A percentile compares a stretch with the other conserved stretches of the same genome.
These are phyloP conservation scores for Podospora pseudoanserina DNA, from an alignment of 495 filamentous ascomycete genomes.

Conservation along the genomic window DNA sequence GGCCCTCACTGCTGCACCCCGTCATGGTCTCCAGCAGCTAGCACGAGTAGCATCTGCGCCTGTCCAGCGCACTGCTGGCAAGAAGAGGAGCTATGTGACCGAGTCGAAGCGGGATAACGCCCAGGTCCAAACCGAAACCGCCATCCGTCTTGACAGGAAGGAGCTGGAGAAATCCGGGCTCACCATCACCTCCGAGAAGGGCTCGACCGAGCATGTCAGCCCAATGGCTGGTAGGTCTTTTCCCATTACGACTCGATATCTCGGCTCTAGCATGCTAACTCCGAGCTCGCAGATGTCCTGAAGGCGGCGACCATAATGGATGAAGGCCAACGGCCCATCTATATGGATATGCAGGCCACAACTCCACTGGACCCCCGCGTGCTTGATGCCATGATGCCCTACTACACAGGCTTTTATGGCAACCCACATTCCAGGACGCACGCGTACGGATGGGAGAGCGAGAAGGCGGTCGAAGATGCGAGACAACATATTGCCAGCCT, in stretches of 20 bases:
- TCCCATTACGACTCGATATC: not conserved
- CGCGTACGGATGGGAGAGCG: conserved; percentile 98
- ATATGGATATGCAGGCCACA: conserved; percentile 97
- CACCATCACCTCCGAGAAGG: conserved; percentile 47
- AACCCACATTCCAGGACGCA: conserved; percentile 98
- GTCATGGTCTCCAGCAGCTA: conserved; percentile 44
- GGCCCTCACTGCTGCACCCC: conserved; percentile 43
- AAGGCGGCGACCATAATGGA: conserved; percentile 93
- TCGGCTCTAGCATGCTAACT: conserved; percentile 13
- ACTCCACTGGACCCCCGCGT: conserved; percentile 95
- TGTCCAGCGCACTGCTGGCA: conserved; percentile 20
- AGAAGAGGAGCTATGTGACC: conserved; percentile 72
- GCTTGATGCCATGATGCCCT: conserved; percentile 94
- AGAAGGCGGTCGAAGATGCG: conserved; percentile 85
- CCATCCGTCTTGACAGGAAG: conserved; percentile 79
- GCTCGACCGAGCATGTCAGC: conserved; percentile 58
- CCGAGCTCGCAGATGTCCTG: conserved; percentile 57
- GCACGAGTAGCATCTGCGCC: conserved; percentile 40
- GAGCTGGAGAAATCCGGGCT: conserved; percentile 72
- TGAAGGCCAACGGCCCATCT: conserved; percentile 89
- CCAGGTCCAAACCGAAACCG: conserved; percentile 75
- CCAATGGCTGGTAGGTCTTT: conserved; percentile 62
- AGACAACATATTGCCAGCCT: conserved; percentile 77
- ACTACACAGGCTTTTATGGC: conserved; percentile 87
- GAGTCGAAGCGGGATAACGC: conserved; percentile 75